Percentiles rank a stretch among this genome's conserved stretches.
phyloP scores from a whole-genome alignment of 495 filamentous ascomycete genomes.

The Diplogelasinospora grovesii region DNA sequence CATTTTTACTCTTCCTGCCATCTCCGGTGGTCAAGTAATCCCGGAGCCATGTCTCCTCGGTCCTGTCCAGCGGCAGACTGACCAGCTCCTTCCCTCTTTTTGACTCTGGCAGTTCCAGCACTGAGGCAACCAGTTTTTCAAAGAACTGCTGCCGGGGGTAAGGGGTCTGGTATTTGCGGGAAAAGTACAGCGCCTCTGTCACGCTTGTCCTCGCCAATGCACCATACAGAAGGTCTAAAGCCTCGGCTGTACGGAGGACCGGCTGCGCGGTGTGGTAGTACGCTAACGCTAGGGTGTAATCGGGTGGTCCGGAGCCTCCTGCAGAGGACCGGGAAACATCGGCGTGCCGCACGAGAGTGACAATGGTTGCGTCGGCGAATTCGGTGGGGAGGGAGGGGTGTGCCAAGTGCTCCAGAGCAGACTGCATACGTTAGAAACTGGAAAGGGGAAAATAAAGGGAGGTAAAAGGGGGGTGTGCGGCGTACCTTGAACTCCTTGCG shows the following conservation, averaged over 20 bases:
- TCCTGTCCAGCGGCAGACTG: conserved; percentile 57
- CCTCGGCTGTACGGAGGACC: conserved; percentile 50
- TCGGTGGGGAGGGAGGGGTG: conserved; percentile 68
- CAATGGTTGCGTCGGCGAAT: conserved; percentile 74
- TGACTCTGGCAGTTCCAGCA: conserved; percentile 46
- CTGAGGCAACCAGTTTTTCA: conserved; percentile 57
- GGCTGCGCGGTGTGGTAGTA: conserved; percentile 71
- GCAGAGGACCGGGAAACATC: too few species aligned
- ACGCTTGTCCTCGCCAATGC: conserved; percentile 61
- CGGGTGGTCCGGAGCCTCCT: conserved; percentile 49
- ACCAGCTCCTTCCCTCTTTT: conserved; percentile 61
- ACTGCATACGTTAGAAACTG: conserved; percentile 31
- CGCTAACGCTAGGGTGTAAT: conserved; percentile 61
- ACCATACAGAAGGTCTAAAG: conserved; percentile 57
- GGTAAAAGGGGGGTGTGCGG: neutral
- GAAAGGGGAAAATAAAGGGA: too few species aligned
- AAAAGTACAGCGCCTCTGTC: conserved; percentile 68
- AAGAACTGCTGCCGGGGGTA: conserved; percentile 54
- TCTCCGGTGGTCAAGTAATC: conserved; percentile 55
- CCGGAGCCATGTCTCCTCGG: conserved; percentile 69
- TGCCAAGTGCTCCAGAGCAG: conserved; percentile 63
- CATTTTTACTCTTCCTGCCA: conserved; percentile 52
- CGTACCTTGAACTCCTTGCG: conserved; percentile 56
- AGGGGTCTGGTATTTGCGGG: conserved; percentile 57
- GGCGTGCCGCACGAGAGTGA: conserved; percentile 56